A percentile compares a stretch with the other conserved stretches of the same genome.
phyloP scores from a whole-genome alignment of 1,284 basidiomycete genomes.

The Trametes polyzona region DNA sequence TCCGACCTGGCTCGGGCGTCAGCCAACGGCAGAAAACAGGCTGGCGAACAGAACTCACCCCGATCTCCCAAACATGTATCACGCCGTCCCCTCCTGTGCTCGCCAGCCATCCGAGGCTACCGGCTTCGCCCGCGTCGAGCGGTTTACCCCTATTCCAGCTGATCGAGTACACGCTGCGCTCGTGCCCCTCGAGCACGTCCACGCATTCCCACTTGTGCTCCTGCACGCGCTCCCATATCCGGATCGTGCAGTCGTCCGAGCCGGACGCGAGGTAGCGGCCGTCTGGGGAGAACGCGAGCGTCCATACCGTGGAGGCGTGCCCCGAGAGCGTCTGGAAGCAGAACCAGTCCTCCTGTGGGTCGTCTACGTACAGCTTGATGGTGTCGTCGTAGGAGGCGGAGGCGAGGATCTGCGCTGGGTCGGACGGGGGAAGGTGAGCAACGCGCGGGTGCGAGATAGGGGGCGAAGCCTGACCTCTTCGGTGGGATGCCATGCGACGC shows the following conservation, averaged over 20 bases:
- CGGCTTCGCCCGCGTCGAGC: constrained; percentile 25
- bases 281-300: constrained; percentile 78
- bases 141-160: constrained; percentile 62
- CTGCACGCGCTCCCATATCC: constrained; percentile 66
- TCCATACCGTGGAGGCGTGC: constrained; percentile 92
- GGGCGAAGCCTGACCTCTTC: constrained; percentile 74
- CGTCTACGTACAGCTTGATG: constrained; percentile 93
- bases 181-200: constrained; percentile 61
- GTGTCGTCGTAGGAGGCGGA: constrained; percentile 98
- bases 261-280: constrained; percentile 85
- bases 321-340: constrained; percentile 83
- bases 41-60: constrained; percentile 43
- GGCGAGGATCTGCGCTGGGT: constrained; percentile 79
- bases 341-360: constrained; percentile 95
- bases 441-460: not conserved
- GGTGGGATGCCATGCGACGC: constrained; percentile 91
- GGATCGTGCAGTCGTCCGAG: constrained; percentile 78
- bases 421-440: constrained; percentile 20
- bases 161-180: constrained; percentile 79
- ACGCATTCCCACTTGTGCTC: constrained; percentile 64
- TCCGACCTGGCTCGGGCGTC: constrained; percentile 19
- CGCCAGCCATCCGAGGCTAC: constrained; percentile 71
- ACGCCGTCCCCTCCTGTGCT: constrained; percentile 80
- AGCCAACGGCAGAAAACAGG: not conserved
- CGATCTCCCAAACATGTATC: constrained; percentile 76